phyloP scores from a whole-genome alignment of 2,329 filamentous ascomycete species.

The Pleoardoris graminearum region DNA sequence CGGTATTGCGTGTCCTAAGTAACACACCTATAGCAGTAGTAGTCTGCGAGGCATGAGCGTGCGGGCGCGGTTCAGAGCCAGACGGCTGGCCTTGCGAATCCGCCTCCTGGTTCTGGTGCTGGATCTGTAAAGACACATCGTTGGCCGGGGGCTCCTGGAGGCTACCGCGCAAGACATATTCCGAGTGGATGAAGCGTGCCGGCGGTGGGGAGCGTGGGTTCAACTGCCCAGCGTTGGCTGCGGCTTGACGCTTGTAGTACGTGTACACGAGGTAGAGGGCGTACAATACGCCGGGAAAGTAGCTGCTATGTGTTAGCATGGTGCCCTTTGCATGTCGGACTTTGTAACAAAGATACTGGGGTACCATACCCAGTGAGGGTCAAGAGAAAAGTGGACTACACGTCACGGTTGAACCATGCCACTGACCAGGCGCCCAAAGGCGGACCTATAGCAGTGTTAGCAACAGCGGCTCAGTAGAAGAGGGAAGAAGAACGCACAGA shows the following conservation, averaged over 20 bases:
- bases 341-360: background rate
- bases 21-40: no score
- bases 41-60: no score
- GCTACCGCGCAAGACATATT: constrained; percentile 73
- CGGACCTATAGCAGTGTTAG: constrained; percentile 43
- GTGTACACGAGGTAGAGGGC: constrained; percentile 83
- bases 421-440: constrained; percentile 54
- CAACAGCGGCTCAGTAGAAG: background rate
- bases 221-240: constrained; percentile 60
- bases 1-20: no score
- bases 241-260: constrained; percentile 75
- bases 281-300: constrained; percentile 75
- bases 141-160: constrained; percentile 4
- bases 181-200: constrained; percentile 72
- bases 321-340: background rate
- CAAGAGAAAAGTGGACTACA: constrained; percentile 54
- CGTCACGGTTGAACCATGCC: constrained; percentile 54
- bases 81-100: no score
- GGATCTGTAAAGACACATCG: background rate
- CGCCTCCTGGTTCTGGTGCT: background rate
- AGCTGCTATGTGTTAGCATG: constrained; percentile 49
- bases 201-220: constrained; percentile 51
- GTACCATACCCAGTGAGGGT: constrained; percentile 48
- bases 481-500: constrained; percentile 36
- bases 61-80: no score